These are phyloP conservation scores for Adansonia gregorii DNA, from an alignment of 441 rosid genomes.

Conservation along the genomic window DNA sequence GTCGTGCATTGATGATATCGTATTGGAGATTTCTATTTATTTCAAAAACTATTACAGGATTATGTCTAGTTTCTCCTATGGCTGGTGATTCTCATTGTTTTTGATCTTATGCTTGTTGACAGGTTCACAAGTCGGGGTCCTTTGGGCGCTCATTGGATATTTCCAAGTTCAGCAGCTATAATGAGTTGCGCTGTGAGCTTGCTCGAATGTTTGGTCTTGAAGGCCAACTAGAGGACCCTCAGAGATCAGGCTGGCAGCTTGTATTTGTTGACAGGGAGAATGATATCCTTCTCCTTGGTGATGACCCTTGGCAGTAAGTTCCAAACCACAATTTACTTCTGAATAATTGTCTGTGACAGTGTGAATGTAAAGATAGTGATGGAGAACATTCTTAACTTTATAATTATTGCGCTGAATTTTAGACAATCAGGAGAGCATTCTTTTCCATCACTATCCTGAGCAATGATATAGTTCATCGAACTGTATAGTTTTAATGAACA, in stretches of 20 bases:
- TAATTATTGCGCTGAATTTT: not conserved
- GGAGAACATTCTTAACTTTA: not conserved
- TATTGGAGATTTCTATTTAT: not conserved
- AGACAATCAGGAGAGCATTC: not conserved
- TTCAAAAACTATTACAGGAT: not conserved
- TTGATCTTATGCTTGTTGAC: constrained; percentile 7
- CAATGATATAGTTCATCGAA: not conserved
- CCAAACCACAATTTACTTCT: constrained; percentile 26
- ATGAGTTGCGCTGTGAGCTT: constrained; percentile 87
- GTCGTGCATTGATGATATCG: not conserved
- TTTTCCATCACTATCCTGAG: not conserved
- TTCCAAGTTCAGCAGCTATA: constrained; percentile 88
- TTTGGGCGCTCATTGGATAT: constrained; percentile 92
- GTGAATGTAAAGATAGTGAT: constrained; percentile 1
- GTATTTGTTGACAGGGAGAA: constrained; percentile 99
- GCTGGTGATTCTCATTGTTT: not conserved
- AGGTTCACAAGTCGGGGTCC: constrained; percentile 94
- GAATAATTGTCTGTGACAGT: not conserved
- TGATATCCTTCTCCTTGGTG: constrained; percentile 98
- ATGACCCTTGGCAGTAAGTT: constrained; percentile 98
- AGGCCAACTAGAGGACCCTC: constrained; percentile 93
- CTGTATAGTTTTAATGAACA: not conserved
- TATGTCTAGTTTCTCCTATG: not conserved
- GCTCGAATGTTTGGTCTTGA: constrained; percentile 95
- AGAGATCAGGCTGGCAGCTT: constrained; percentile 99